Evolutionary conservation across 202 grass and related monocot species (phyloP), one percentile per base, ranked within the genome.

Genomic region (Saccharum hybrid): DNA sequence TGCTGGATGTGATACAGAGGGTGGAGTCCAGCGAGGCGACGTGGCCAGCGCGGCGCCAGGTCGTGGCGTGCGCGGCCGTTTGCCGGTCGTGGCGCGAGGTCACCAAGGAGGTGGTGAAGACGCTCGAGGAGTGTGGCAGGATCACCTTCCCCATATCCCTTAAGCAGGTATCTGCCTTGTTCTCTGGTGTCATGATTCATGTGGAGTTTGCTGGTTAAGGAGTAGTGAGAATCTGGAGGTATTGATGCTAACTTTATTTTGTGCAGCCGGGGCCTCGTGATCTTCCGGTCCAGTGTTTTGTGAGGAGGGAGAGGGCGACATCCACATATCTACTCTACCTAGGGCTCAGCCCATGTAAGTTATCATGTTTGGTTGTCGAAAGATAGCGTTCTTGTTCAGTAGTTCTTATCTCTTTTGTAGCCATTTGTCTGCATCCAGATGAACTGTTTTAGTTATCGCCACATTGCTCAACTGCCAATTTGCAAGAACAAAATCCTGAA

Each of bases 121-220:
- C 96, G 0, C 89, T 95, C 4, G 89, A 96, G 88, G 91, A 94
- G 76, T 99, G 91, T 3, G 89, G 91, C 69, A 90, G 89, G 75
- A 94, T 99, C 85, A 96, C 96, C 72, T 99, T 99, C 64, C 96
- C 96, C 48, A 93, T 99, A 81, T 96, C 96, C 85, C 96, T 99
- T 64, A 96, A 96, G 79, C 96, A 99, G 93, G 96, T 94, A 69
- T 45, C 13, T 19, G 28, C 71, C 72, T 65, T 49, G 45, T 2
- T 78, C 37, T 57, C 72, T 82, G 15, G 33, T 40, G 22, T 31
- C 51, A 38, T 78, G 59, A 68, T 73, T 82, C 66, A 66, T 75
- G 63, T 56, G 28, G 18, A 68, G 4, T 83, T 80, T 76, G 37
- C 34, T 66, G 10, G 38, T 76, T 28, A 31, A 83, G 54, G 5